Base-by-base conservation (phyloP, 192 early-diverging fungal genomes). In the Irineochytrium annulatum region DNA sequence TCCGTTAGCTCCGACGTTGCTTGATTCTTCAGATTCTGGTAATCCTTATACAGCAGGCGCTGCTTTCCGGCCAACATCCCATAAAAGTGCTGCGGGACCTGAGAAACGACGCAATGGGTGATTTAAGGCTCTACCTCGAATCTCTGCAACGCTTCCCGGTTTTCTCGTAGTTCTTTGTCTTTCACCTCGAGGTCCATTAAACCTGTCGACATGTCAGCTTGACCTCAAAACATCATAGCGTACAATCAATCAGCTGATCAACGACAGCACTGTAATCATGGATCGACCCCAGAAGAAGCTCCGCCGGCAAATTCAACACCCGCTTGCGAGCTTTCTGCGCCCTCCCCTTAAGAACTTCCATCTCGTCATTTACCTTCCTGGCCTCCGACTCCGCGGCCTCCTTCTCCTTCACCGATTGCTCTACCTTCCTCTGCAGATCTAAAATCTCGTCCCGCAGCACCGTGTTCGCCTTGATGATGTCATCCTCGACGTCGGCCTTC, bases 161-260 rank as follows among this genome's bases (percentile, higher is more conserved):
- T 30, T 3, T 64, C 29, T 17, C 60, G 27, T 1, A 77, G 37
- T 24, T 73, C 72, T 8, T 41, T 37, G 30, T 75, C 63, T 24
- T 71, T 72, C 5, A 45, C 51, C n/a, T 71, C 43, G 17, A 72
- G 32, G 19, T 78, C 76, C 65, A 33, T 35, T 17, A 78, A 49
- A 57, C 74, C 69, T 24, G 69, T 49, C 6, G 72, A n/a, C n/a
- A n/a, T n/a, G n/a, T n/a, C n/a, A n/a, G n/a, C n/a, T n/a, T n/a
- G n/a, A n/a, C n/a, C n/a, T n/a, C n/a, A n/a, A n/a, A n/a, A n/a
- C n/a, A n/a, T n/a, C n/a, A n/a, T n/a, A n/a, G n/a, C n/a, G n/a
- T n/a, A n/a, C n/a, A n/a, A n/a, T n/a, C n/a, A n/a, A n/a, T 73
- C 44, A 82, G 43, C 45, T 82, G 75, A 43, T 75, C 74, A 0